Conservation (phyloP, 768 basidiomycete genomes). For the Leccinum subgranulosum region DNA sequence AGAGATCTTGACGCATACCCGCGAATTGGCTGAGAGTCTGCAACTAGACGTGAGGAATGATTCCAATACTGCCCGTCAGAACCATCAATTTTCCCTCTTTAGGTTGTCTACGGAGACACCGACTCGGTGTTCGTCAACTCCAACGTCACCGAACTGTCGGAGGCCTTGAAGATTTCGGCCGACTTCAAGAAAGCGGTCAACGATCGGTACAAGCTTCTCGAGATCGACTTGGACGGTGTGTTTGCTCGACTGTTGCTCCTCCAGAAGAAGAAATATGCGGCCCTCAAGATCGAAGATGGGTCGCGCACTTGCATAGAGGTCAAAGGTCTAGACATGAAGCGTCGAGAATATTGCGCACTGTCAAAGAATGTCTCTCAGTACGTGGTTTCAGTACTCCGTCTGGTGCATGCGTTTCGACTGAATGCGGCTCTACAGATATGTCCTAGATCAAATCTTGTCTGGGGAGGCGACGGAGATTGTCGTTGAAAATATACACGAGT, state of each 20-base stretch:
- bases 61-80: background rate
- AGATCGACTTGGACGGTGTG: slow-evolving; percentile 93
- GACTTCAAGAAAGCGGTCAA: slow-evolving; percentile 97
- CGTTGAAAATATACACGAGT: slow-evolving; percentile 90
- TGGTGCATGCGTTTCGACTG: background rate
- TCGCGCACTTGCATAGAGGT: slow-evolving; percentile 77
- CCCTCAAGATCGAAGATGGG: slow-evolving; percentile 89
- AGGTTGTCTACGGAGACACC: slow-evolving; percentile 88
- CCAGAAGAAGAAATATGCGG: slow-evolving; percentile 99
- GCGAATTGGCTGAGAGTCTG: slow-evolving; percentile 87
- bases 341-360: slow-evolving; percentile 88
- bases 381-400: slow-evolving; percentile 28
- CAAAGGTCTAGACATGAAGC: slow-evolving; percentile 99
- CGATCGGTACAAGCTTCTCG: slow-evolving; percentile 90
- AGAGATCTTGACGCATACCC: slow-evolving; percentile 92
- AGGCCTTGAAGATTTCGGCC: slow-evolving; percentile 87
- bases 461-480: slow-evolving; percentile 88
- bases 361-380: slow-evolving; percentile 94
- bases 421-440: slow-evolving; percentile 43
- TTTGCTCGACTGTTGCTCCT: slow-evolving; percentile 90
- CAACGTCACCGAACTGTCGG: slow-evolving; percentile 80
- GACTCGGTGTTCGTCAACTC: slow-evolving; percentile 99
- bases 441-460: slow-evolving; percentile 86
- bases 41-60: slow-evolving; percentile 76
- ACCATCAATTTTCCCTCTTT: background rate